These are phyloP conservation scores for Brasilioporus rufonigricans DNA, from an alignment of 768 basidiomycete genomes.

Conservation along the genomic window DNA sequence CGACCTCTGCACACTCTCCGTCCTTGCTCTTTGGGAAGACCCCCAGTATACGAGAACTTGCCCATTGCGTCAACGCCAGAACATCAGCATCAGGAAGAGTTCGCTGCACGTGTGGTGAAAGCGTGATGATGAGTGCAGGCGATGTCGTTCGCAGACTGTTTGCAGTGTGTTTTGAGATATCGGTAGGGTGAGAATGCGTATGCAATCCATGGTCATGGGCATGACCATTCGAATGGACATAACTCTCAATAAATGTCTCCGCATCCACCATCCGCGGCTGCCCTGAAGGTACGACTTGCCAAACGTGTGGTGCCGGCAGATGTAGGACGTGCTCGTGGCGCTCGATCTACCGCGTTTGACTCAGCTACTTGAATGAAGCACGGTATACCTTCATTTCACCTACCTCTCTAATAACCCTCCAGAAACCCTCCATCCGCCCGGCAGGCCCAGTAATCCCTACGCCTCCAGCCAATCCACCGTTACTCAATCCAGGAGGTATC, in stretches of 20 bases:
- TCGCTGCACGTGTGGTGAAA: constrained; percentile 71
- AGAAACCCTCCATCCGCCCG: constrained; percentile 78
- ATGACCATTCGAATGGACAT: constrained; percentile 7
- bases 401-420: constrained; percentile 81
- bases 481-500: constrained; percentile 5
- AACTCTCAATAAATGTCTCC: not conserved
- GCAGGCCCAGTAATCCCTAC: constrained; percentile 28
- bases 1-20: constrained; percentile 41
- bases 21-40: constrained; percentile 44
- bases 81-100: constrained; percentile 71
- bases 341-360: constrained; percentile 57
- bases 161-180: constrained; percentile 6
- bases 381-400: constrained; percentile 20
- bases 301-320: constrained; percentile 82
- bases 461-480: constrained; percentile 9
- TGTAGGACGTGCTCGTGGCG: constrained; percentile 81
- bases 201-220: too few species aligned
- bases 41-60: constrained; percentile 61
- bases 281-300: constrained; percentile 67
- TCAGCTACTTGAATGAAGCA: not conserved
- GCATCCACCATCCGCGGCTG: constrained; percentile 18
- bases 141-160: constrained; percentile 19
- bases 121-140: constrained; percentile 65
- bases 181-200: not conserved
- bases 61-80: constrained; percentile 70